Conservation (phyloP, 1,284 basidiomycete species). For the Phaffia rhodozyma region DNA sequence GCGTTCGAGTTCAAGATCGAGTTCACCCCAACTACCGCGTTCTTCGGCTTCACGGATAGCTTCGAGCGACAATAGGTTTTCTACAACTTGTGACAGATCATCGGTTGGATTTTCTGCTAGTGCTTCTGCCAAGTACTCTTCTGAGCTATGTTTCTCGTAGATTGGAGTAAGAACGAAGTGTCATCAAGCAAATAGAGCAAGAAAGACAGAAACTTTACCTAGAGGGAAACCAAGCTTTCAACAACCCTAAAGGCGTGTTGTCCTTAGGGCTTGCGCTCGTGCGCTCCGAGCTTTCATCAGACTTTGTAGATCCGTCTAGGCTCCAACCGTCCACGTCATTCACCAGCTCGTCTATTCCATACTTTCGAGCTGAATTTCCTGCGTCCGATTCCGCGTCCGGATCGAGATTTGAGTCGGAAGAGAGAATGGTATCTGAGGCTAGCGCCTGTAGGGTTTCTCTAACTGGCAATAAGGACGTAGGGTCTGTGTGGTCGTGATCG, state of each 20-base stretch:
- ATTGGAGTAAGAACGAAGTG: neutral
- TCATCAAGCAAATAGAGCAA: neutral
- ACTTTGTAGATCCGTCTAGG: neutral
- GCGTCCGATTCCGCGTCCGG: neutral
- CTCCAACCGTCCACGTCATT: conserved; percentile 1
- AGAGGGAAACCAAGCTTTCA: conserved; percentile 10
- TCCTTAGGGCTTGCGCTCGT: neutral
- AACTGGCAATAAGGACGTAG: neutral
- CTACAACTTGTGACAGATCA: conserved; percentile 10
- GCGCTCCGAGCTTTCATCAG: neutral
- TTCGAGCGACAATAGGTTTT: conserved; percentile 11
- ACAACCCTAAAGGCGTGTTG: neutral
- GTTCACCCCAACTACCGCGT: conserved; percentile 3
- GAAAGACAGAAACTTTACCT: neutral
- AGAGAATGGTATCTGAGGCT: neutral
- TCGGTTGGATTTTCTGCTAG: neutral
- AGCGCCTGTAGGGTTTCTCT: neutral
- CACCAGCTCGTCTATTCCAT: neutral
- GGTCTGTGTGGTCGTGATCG: conserved; percentile 1
- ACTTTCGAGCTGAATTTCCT: neutral
- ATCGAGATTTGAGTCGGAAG: neutral
- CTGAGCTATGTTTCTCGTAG: neutral
- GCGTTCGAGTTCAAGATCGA: neutral
- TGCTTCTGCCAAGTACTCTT: neutral
- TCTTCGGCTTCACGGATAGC: conserved; percentile 14